phyloP scores from a whole-genome alignment of 805 yeast genomes.

The Candida qinlingensis region DNA sequence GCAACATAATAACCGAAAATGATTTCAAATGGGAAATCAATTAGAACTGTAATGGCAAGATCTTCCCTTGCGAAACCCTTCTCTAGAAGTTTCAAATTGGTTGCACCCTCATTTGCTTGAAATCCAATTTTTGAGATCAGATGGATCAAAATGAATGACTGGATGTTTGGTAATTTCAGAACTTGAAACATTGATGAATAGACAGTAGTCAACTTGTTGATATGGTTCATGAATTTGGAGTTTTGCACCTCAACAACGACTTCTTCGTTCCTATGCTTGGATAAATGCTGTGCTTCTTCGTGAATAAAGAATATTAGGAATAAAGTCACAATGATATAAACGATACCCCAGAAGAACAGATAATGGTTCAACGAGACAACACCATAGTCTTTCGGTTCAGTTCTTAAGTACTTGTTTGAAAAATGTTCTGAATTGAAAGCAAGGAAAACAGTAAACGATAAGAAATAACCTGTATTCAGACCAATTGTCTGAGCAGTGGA shows the following conservation, averaged over 20 bases:
- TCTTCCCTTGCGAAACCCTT: slow-evolving; percentile 93
- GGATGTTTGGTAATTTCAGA: slow-evolving; percentile 65
- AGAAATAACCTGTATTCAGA: slow-evolving; percentile 85
- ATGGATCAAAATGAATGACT: slow-evolving; percentile 67
- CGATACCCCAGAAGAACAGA: slow-evolving; percentile 69
- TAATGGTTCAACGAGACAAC: slow-evolving; percentile 70
- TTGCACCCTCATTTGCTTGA: slow-evolving; percentile 94
- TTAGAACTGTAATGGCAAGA: slow-evolving; percentile 82
- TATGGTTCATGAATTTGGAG: slow-evolving; percentile 23
- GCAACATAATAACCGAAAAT: slow-evolving; percentile 95
- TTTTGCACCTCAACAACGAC: slow-evolving; percentile 4
- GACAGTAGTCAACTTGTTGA: slow-evolving; percentile 33
- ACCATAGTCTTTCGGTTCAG: slow-evolving; percentile 56
- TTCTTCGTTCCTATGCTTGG: slow-evolving; percentile 4
- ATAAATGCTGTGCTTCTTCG: slow-evolving; percentile 62
- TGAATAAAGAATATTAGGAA: slow-evolving; percentile 53
- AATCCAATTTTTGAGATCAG: slow-evolving; percentile 84
- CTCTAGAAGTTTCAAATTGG: slow-evolving; percentile 84
- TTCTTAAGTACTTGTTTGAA: slow-evolving; percentile 77
- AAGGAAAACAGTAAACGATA: slow-evolving; percentile 85
- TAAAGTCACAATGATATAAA: slow-evolving; percentile 63
- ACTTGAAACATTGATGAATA: slow-evolving; percentile 65
- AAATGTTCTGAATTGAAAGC: slow-evolving; percentile 91
- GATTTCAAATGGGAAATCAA: slow-evolving; percentile 95
- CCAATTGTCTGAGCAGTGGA: slow-evolving; percentile 98